Evolutionary conservation across 2,329 filamentous ascomycete genomes (phyloP).

Genomic region (Diaporthe capsici): DNA sequence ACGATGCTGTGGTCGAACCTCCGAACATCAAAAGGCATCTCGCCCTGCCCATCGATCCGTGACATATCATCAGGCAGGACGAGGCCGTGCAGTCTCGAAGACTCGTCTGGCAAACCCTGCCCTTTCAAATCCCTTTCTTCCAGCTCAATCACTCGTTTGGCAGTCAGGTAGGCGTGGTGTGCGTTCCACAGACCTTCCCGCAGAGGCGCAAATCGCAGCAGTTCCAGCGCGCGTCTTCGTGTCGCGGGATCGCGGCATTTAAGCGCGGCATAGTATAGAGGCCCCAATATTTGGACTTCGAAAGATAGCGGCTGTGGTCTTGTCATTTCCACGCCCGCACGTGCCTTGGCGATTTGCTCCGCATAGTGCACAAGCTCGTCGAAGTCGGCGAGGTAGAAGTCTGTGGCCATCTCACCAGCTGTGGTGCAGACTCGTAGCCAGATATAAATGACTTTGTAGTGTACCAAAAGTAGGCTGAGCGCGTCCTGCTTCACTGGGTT

Average conservation of each 20-base stretch:
- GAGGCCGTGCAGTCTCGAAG: neutral
- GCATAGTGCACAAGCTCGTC: neutral
- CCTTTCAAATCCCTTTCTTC: neutral
- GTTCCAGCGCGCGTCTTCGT: constrained; percentile 1
- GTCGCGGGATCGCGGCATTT: constrained; percentile 8
- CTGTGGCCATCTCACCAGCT: constrained; percentile 10
- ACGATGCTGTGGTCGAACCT: neutral
- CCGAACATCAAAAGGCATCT: neutral
- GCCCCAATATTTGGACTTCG: neutral
- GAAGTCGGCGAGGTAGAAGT: neutral
- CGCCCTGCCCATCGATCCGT: neutral
- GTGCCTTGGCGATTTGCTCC: neutral
- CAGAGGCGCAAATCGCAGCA: neutral
- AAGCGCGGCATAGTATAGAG: neutral
- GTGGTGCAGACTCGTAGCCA: constrained; percentile 23
- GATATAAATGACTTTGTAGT: constrained; percentile 25
- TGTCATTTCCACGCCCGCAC: neutral
- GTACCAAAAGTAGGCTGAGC: constrained; percentile 19
- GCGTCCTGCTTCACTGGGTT: neutral
- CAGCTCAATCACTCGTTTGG: constrained; percentile 12
- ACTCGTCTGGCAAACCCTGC: neutral
- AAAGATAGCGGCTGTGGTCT: constrained; percentile 6
- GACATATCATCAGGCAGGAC: neutral
- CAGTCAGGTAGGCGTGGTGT: neutral
- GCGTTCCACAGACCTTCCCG: constrained; percentile 1